Evolutionary conservation across 768 basidiomycete genomes (phyloP).

Genomic region (Naematelia aurantialba): DNA sequence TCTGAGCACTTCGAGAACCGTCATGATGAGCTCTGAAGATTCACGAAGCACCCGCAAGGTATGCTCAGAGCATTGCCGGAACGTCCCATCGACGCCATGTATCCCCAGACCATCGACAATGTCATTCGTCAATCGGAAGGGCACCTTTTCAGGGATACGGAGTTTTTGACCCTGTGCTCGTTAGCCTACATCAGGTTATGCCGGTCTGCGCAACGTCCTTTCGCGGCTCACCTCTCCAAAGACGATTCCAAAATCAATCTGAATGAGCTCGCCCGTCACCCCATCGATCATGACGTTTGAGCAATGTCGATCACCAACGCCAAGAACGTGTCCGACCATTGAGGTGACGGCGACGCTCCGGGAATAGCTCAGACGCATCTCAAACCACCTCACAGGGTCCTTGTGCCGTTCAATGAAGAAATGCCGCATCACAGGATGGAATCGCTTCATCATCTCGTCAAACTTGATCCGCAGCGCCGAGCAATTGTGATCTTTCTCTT

Average conservation of each 20-base stretch:
- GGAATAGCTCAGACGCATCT: conserved; percentile 80
- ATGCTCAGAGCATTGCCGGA: conserved; percentile 91
- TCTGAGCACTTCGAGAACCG: conserved; percentile 93
- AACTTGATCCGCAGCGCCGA: conserved; percentile 42
- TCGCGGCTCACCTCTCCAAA: conserved; percentile 74
- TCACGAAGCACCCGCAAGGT: conserved; percentile 85
- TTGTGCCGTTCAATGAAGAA: conserved; percentile 89
- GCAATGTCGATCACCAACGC: conserved; percentile 86
- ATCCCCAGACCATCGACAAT: conserved; percentile 92
- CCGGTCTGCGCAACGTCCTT: neutral
- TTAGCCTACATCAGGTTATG: neutral
- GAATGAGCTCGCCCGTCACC: conserved; percentile 76
- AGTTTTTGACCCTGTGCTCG: conserved; percentile 71
- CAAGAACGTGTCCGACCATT: conserved; percentile 87
- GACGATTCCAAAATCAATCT: conserved; percentile 94
- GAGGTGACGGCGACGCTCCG: conserved; percentile 90
- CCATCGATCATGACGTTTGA: conserved; percentile 89
- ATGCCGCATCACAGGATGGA: conserved; percentile 86
- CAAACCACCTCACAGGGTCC: conserved; percentile 84
- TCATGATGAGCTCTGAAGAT: conserved; percentile 81
- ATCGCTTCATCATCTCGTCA: conserved; percentile 53
- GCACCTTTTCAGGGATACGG: conserved; percentile 77
- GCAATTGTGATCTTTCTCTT: conserved; percentile 28
- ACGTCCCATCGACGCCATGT: conserved; percentile 86
- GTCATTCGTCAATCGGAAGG: conserved; percentile 90